A percentile compares a stretch with the other conserved stretches of the same genome.
phyloP scores from a whole-genome alignment of 2,329 filamentous ascomycete species.

The Cadophora sp. region DNA sequence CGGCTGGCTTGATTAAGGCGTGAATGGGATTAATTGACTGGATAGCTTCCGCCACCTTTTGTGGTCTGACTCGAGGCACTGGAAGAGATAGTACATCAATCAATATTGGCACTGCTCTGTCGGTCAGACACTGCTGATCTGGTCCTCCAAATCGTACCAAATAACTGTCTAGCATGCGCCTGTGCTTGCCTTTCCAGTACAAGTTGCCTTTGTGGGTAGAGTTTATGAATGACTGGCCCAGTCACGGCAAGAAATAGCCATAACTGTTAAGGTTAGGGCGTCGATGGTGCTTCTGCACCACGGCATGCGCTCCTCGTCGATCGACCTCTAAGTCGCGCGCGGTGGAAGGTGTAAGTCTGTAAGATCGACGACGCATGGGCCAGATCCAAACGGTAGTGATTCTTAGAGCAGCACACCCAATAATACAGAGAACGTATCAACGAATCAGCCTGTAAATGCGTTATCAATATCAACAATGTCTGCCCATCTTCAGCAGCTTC shows the following conservation, averaged over 20 bases:
- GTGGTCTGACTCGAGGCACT: not conserved
- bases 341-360: not conserved
- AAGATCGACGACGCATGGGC: not conserved
- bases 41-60: not conserved
- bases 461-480: not conserved
- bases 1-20: not conserved
- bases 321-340: not conserved
- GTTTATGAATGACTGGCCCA: not conserved
- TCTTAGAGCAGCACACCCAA: not conserved
- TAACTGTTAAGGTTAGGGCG: constrained; percentile 5
- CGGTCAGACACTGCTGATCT: not conserved
- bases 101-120: not conserved
- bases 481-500: not conserved
- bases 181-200: not conserved
- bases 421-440: not conserved
- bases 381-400: not conserved
- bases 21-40: not conserved
- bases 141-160: not conserved
- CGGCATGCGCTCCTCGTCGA: not conserved
- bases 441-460: not conserved
- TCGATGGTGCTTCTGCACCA: not conserved
- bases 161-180: not conserved
- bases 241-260: not conserved
- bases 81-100: not conserved
- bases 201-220: not conserved